Evolutionary conservation across 2,329 filamentous ascomycete genomes (phyloP).

Genomic region (Talaromyces sp.): DNA sequence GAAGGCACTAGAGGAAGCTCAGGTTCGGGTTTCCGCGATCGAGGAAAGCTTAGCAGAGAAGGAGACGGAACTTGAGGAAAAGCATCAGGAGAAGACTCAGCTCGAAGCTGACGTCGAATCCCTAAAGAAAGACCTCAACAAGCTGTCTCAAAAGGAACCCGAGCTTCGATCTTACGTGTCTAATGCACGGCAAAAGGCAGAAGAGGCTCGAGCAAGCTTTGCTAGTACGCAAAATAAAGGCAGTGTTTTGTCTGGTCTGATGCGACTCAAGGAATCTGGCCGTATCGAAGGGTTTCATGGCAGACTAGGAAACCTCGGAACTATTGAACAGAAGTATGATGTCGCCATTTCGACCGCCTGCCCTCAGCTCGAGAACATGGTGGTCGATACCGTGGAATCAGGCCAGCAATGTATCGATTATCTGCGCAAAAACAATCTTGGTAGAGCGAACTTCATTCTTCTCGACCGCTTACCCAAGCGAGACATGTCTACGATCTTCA

Average conservation of each 20-base stretch:
- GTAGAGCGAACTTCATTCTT: constrained; percentile 94
- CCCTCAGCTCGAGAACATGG: constrained; percentile 86
- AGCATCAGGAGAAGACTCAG: constrained; percentile 67
- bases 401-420: constrained; percentile 99
- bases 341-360: constrained; percentile 98
- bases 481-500: constrained; percentile 76
- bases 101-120: constrained; percentile 73
- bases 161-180: constrained; percentile 81
- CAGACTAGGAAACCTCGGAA: constrained; percentile 86
- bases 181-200: constrained; percentile 86
- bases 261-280: constrained; percentile 93
- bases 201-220: constrained; percentile 88
- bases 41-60: constrained; percentile 71
- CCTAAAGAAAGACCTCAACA: constrained; percentile 69
- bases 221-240: constrained; percentile 88
- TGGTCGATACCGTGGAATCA: constrained; percentile 92
- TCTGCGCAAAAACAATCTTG: constrained; percentile 93
- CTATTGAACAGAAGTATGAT: constrained; percentile 91
- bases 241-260: constrained; percentile 85
- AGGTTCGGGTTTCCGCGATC: constrained; percentile 73
- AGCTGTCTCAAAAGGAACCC: constrained; percentile 74
- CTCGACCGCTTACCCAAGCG: constrained; percentile 80
- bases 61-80: constrained; percentile 70
- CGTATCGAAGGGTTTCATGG: constrained; percentile 97
- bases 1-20: constrained; percentile 77